Base-by-base conservation (phyloP, 2,329 filamentous ascomycete species). In the Colletotrichum tropicicola region DNA sequence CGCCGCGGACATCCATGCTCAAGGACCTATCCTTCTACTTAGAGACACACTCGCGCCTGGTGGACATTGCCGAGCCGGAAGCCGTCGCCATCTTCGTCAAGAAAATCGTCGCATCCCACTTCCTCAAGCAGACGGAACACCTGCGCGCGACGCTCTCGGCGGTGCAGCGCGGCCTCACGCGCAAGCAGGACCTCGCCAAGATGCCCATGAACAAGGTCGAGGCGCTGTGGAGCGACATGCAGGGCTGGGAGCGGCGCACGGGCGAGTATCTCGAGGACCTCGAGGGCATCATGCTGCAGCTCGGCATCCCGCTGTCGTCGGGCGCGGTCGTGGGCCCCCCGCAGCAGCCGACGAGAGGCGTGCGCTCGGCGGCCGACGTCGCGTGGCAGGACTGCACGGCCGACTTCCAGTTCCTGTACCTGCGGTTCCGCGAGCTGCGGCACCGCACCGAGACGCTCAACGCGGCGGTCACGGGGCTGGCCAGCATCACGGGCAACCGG, bases 1-100 rank as follows among this genome's bases (percentile, higher is more conserved):
- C 71, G 6, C 69, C 66, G 9, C 48, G 70, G 15, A 67, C 62
- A 1, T 70, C 58, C 6, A 48, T 72, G 59, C 64, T 69, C 21
- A 65, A 72, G n/a, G 71, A 73, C 28, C 60, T 73, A 15, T 56
- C 68, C 13, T 73, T 69, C 48, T 73, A 72, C 45, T 59, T 72
- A 23, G 37, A 59, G 45, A 62, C 53, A 6, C 68, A 73, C 59
- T 57, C 63, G 39, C 56, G 56, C 7, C 54, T 59, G 5, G 59
- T 59, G 17, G 62, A 55, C 39, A n/a, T 59, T 5, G 41, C 60
- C 15, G 45, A 65, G 4, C 56, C 68, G 0, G 66, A 65, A 9
- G 47, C 61, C 5, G 64, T 70, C 12, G 61, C 55, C 53, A 37
- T 68, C 12, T 73, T 72, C 55, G 63, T 70, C 23, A 51, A 60